phyloP scores from a whole-genome alignment of 164 flowering plant genomes.

The Aristolochia contorta region DNA sequence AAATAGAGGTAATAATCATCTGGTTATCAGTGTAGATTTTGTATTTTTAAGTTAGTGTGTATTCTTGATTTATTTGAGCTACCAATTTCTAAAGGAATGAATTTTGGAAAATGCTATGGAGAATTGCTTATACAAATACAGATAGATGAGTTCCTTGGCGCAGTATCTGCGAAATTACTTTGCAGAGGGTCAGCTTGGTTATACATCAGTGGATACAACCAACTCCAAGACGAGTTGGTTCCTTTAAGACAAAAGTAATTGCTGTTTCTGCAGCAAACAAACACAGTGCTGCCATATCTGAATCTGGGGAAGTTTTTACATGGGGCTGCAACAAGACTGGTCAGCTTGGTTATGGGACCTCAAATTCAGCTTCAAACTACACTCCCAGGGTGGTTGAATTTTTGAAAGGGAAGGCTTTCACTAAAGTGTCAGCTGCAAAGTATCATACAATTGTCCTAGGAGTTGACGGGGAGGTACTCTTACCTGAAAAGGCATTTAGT shows the following conservation, averaged over 20 bases:
- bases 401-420: slow-evolving; percentile 73
- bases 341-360: slow-evolving; percentile 99
- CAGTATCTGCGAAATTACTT: not conserved
- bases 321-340: slow-evolving; percentile 99
- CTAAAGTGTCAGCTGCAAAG: slow-evolving; percentile 69
- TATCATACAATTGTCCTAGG: slow-evolving; percentile 86
- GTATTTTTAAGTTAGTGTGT: too few species aligned
- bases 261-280: slow-evolving; percentile 99
- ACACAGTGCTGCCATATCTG: slow-evolving; percentile 94
- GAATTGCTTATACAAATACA: too few species aligned
- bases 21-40: not conserved
- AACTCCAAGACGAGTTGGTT: slow-evolving; percentile 87
- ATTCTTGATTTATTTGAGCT: not conserved
- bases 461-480: slow-evolving; percentile 86
- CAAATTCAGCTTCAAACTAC: slow-evolving; percentile 94
- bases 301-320: slow-evolving; percentile 84
- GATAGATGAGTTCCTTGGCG: too few species aligned
- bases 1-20: slow-evolving; percentile 63
- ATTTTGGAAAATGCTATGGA: too few species aligned
- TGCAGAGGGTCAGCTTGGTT: slow-evolving; percentile 99
- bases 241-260: slow-evolving; percentile 57
- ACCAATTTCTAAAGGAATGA: too few species aligned
- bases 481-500: not conserved
- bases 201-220: slow-evolving; percentile 98
- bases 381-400: slow-evolving; percentile 89